Conservation (phyloP, 305 asterid species). For the Solanum chacoense region DNA sequence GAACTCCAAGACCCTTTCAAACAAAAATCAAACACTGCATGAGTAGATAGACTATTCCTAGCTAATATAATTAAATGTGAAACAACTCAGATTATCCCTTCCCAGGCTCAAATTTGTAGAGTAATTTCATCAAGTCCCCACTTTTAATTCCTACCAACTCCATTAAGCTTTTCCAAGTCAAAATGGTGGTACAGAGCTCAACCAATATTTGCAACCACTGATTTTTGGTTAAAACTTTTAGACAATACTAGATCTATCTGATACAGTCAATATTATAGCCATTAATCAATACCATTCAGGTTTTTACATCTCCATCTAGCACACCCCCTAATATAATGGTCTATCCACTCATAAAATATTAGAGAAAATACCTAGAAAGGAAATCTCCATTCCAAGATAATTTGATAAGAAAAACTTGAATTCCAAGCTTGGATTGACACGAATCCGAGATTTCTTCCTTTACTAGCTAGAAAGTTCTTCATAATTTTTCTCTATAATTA, state of each 20-base stretch:
- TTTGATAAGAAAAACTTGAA: too few species aligned
- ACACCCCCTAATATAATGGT: not conserved
- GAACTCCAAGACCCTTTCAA: not conserved
- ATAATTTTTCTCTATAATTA: too few species aligned
- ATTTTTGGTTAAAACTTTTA: not conserved
- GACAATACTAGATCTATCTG: not conserved
- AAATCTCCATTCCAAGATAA: too few species aligned
- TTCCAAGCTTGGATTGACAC: too few species aligned
- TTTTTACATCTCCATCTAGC: not conserved
- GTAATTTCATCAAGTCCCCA: not conserved
- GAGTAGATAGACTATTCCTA: not conserved
- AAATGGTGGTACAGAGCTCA: not conserved
- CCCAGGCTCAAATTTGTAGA: not conserved
- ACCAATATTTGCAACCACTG: not conserved
- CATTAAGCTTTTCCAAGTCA: not conserved
- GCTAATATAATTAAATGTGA: too few species aligned
- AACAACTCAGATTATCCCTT: not conserved
- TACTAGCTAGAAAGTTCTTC: too few species aligned
- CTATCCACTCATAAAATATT: too few species aligned
- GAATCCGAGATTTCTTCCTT: too few species aligned
- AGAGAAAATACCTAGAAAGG: too few species aligned
- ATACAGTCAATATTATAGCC: not conserved
- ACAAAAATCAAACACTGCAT: not conserved
- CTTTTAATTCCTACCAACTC: not conserved
- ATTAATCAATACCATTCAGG: not conserved